Evolutionary conservation across 495 filamentous ascomycete species (phyloP), one percentile per base, ranked within the genome.

Genomic region (Xylaria longipes): DNA sequence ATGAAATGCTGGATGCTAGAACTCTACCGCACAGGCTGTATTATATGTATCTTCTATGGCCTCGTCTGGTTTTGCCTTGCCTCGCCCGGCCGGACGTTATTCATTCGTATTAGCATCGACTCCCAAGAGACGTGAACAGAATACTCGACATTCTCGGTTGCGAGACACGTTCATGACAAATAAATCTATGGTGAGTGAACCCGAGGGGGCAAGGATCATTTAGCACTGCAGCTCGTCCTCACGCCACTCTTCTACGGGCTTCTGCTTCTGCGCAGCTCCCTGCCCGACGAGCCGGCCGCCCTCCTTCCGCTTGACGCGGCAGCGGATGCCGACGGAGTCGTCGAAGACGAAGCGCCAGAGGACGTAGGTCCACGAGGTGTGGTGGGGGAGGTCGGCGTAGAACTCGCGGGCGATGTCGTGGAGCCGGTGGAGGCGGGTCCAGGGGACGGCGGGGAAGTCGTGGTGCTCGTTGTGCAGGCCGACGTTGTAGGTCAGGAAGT

Each of bases 401-500:
- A 98, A 99, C 80, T 98, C 96, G 67, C 84, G 87, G 11, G 96
- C 96, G n/a, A 97, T 91, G 71, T 87, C 80, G 77, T 93, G 88
- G 67, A 99, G 82, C 73, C 80, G 82, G 4, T 91, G 91, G 31
- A 99, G 85, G 8, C 90, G 84, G 4, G 94, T 97, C 96, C 96
- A 99, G 3, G 96, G 95, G 63, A 99, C 88, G 29, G 97, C 96
- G 29, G 96, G 96, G 84, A 99, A 99, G 80, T 99, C 96, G 77
- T 99, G 96, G 81, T 99, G 96, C 84, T 99, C 96, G 76, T 99
- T 99, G 80, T 99, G 96, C 73, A 97, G 80, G 22, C 96, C 96
- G 12, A 99, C 96, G 73, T 99, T 98, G 82, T 98, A 99, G 1
- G 95, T 97, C 25, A 99, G 81, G 62, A 94, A 80, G 81, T 99